These are phyloP conservation scores for Vitellaria paradoxa DNA, from an alignment of 179 eudicot species.

Conservation along the genomic window DNA sequence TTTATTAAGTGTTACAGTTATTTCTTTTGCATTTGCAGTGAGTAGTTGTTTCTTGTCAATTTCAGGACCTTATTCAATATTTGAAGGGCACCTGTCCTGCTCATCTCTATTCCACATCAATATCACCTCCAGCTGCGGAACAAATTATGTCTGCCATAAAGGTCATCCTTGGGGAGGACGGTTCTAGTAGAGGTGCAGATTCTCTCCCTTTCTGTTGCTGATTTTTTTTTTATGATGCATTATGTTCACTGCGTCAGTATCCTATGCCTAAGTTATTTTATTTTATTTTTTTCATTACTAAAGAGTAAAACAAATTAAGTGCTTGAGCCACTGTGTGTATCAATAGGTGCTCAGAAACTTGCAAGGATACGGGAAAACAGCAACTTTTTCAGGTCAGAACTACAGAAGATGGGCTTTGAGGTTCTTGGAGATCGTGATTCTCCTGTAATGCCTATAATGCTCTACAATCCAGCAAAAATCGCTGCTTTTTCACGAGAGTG, in stretches of 20 bases:
- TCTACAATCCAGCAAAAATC: conserved; percentile 91
- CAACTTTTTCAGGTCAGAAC: conserved; percentile 89
- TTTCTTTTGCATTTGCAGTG: conserved; percentile 1
- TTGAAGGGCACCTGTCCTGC: conserved; percentile 80
- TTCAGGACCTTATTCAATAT: conserved; percentile 83
- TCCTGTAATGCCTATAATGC: conserved; percentile 97
- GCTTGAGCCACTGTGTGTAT: background rate
- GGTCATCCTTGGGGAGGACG: conserved; percentile 92
- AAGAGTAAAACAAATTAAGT: background rate
- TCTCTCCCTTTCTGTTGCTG: background rate
- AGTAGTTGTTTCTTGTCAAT: conserved; percentile 1
- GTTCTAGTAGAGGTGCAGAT: conserved; percentile 75
- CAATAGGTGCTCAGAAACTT: conserved; percentile 84
- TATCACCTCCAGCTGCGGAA: conserved; percentile 94
- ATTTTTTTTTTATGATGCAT: background rate
- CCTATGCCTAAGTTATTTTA: background rate
- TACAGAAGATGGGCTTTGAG: conserved; percentile 98
- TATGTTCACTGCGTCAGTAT: background rate
- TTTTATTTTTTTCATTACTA: too few species aligned
- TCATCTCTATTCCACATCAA: conserved; percentile 88
- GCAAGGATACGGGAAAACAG: conserved; percentile 87
- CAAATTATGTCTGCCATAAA: conserved; percentile 78
- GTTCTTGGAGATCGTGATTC: conserved; percentile 96
- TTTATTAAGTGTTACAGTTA: background rate
- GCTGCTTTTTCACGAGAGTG: conserved; percentile 97